Evolutionary conservation across 1,284 basidiomycete species (phyloP).

Genomic region (Heterobasidion occidentale): DNA sequence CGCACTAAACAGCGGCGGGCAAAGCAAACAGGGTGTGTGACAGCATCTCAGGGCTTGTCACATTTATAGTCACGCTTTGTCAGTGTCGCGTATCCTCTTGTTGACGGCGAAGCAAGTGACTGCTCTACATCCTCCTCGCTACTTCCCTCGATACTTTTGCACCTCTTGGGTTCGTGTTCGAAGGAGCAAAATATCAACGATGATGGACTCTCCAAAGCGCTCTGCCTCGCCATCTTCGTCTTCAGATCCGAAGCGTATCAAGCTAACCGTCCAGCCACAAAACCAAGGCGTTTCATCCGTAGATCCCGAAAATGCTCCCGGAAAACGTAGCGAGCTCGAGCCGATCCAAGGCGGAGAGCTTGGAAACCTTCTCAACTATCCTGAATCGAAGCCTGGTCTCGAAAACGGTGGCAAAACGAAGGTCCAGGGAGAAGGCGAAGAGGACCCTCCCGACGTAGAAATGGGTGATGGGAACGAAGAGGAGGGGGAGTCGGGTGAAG

Average conservation of each 20-base stretch:
- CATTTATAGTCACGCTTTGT: not conserved
- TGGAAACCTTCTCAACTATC: slow-evolving; percentile 54
- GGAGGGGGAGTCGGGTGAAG: slow-evolving; percentile 61
- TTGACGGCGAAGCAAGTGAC: not conserved
- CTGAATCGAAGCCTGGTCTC: slow-evolving; percentile 30
- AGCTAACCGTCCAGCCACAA: slow-evolving; percentile 51
- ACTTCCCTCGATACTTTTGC: not conserved
- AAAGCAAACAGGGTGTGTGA: not conserved
- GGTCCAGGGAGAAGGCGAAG: slow-evolving; percentile 57
- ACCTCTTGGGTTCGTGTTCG: not conserved
- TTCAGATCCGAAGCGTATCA: slow-evolving; percentile 58
- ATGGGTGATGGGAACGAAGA: slow-evolving; percentile 70
- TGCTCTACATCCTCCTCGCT: not conserved
- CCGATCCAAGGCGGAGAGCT: slow-evolving; percentile 65
- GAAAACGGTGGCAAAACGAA: slow-evolving; percentile 47
- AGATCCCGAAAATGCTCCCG: slow-evolving; percentile 65
- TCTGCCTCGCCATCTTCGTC: slow-evolving; percentile 54
- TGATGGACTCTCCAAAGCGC: slow-evolving; percentile 69
- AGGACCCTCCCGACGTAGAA: slow-evolving; percentile 57
- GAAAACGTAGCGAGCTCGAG: slow-evolving; percentile 72
- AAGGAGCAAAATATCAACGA: not conserved
- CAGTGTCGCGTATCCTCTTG: not conserved
- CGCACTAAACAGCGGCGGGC: not conserved
- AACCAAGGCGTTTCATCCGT: slow-evolving; percentile 60
- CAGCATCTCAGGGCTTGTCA: not conserved